Conservation (phyloP, 306 rosid species). For the Medicago lupulina region DNA sequence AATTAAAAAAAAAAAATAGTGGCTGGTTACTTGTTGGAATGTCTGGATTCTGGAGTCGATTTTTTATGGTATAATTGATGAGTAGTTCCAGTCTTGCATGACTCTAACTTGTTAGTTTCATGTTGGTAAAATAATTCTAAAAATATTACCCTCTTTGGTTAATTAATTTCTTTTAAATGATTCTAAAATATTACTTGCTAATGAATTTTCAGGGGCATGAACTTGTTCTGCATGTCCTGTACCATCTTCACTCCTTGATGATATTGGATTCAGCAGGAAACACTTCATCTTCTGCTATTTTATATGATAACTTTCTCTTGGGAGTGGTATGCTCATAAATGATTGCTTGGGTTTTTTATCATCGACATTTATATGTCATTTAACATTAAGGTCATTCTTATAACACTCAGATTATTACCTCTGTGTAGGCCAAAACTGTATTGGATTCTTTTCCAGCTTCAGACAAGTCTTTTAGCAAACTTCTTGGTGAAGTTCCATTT, state of each 20-base stretch:
- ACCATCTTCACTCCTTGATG: slow-evolving; percentile 74
- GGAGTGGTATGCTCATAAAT: slow-evolving; percentile 72
- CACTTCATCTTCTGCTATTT: slow-evolving; percentile 61
- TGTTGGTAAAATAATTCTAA: background rate
- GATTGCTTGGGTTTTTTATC: slow-evolving; percentile 35
- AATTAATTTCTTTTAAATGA: slow-evolving; percentile 26
- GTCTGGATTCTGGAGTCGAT: slow-evolving; percentile 13
- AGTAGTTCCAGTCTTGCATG: slow-evolving; percentile 2
- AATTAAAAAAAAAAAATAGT: background rate
- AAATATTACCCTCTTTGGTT: background rate
- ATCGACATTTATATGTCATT: background rate
- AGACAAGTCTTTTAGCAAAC: slow-evolving; percentile 93
- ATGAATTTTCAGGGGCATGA: slow-evolving; percentile 87
- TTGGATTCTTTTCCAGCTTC: slow-evolving; percentile 90
- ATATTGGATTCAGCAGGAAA: slow-evolving; percentile 63
- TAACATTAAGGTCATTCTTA: slow-evolving; percentile 27
- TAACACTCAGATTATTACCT: slow-evolving; percentile 38
- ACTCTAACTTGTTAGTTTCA: background rate
- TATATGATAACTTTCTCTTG: slow-evolving; percentile 86
- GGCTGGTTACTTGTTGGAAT: background rate
- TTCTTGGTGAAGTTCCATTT: slow-evolving; percentile 93
- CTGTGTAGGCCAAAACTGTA: slow-evolving; percentile 72
- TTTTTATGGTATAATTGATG: slow-evolving; percentile 5
- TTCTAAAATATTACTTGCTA: slow-evolving; percentile 37
- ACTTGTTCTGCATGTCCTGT: slow-evolving; percentile 83